Evolutionary conservation across 768 basidiomycete species (phyloP).

Genomic region (Serendipita indica): DNA sequence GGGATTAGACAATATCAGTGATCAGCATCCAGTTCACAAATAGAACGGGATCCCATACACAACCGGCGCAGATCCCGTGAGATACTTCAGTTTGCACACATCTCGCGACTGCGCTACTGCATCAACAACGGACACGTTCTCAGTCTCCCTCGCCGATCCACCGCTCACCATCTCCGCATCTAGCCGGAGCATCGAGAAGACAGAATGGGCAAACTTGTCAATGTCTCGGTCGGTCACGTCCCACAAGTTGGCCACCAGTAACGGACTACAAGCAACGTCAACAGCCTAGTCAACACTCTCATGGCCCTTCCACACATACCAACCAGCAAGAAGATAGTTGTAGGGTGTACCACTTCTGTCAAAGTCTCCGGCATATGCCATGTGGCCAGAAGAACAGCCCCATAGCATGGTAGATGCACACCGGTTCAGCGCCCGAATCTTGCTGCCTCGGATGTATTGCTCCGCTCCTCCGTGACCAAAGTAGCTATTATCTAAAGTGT

Average conservation of each 20-base stretch:
- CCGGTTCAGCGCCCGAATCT: constrained; percentile 60
- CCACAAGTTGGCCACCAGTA: constrained; percentile 90
- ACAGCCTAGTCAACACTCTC: background rate
- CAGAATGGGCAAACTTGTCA: constrained; percentile 76
- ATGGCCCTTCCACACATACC: constrained; percentile 55
- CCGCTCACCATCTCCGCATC: constrained; percentile 20
- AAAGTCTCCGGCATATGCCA: constrained; percentile 87
- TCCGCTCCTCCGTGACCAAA: constrained; percentile 96
- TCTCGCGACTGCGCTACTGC: constrained; percentile 73
- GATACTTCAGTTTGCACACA: constrained; percentile 75
- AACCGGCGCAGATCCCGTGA: constrained; percentile 90
- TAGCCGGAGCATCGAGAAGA: constrained; percentile 59
- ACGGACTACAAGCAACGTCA: constrained; percentile 41
- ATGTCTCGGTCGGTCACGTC: constrained; percentile 97
- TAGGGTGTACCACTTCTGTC: constrained; percentile 85
- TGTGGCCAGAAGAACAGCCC: constrained; percentile 90
- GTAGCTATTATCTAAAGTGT: constrained; percentile 41
- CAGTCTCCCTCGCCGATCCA: background rate
- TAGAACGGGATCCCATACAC: constrained; percentile 95
- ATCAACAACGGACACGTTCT: constrained; percentile 39
- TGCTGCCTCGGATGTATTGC: constrained; percentile 82
- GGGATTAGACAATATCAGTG: too few relatives aligned
- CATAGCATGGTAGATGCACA: constrained; percentile 95
- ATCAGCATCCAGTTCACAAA: constrained; percentile 27
- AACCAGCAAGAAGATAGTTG: constrained; percentile 94